Evolutionary conservation across 345 rosid species (phyloP), one percentile per base, ranked within the genome.

Genomic region (Barbarea vulgaris): DNA sequence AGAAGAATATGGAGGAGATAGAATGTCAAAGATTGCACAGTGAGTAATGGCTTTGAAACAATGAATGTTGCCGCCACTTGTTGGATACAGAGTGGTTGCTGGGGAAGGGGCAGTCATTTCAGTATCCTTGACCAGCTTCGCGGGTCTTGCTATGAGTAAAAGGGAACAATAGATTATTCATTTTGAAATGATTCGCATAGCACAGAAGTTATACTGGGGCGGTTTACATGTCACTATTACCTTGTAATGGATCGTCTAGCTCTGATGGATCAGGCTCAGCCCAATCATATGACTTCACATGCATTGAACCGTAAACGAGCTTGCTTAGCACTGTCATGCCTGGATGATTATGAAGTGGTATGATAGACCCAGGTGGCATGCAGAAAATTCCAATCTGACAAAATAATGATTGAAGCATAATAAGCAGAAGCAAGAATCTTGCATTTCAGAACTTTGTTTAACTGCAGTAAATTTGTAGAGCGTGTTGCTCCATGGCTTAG

Each of bases 331-430:
- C 98, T 14, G 93, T 87, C 95, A 93, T 89, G 77, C 99, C 95
- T n/a, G 99, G 92, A 84, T 91, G 99, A 84, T 93, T 91, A 80
- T 94, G 98, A 67, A 94, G 93, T 50, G 98, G 98, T 62, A 94
- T 94, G 64, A 91, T 70, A 36, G 98, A 91, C 33, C 88, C 86
- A 47, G 99, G 91, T 9, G 97, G 97, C 97, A 87, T 96, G 80
- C 96, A 90, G 83, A 96, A 96, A 76, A 93, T 87, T 55, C 98
- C 97, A 79, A 96, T 96, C 98, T 96, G 88, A 74, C 48, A 77
- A 6, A 59, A 64, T 22, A 37, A 58, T 71, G 25, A 42, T 57
- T 24, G 41, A 17, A 10, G 13, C 67, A 50, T 57, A 58, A 50
- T 71, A 30, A 72, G 73, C 41, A 47, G 37, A 37, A 34, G 12